These are phyloP conservation scores for Quercus aquifolioides DNA, from an alignment of 306 rosid genomes.

Conservation along the genomic window DNA sequence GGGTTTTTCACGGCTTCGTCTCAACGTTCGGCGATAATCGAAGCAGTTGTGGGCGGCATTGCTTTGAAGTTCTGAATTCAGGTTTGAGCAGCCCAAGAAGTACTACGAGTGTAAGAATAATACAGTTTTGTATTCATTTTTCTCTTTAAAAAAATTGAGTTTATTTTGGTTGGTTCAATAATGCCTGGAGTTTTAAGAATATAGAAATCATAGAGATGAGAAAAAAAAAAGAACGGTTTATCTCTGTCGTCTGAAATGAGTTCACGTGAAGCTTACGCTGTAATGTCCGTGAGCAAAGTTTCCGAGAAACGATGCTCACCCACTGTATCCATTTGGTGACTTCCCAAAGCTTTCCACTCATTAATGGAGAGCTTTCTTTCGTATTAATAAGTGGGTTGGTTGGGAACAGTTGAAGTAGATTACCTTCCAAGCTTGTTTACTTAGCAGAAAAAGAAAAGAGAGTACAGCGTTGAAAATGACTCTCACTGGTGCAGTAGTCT, in stretches of 20 bases:
- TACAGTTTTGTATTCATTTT: background rate
- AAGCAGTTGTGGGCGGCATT: background rate
- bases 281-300: slow-evolving; percentile 26
- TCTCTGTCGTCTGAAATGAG: slow-evolving; percentile 30
- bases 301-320: slow-evolving; percentile 16
- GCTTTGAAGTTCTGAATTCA: background rate
- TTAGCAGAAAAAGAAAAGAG: background rate
- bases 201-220: slow-evolving; percentile 33
- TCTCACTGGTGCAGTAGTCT: background rate
- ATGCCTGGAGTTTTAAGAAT: slow-evolving; percentile 25
- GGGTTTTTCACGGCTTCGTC: too few relatives aligned
- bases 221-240: slow-evolving; percentile 14
- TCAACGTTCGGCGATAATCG: too few relatives aligned
- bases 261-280: slow-evolving; percentile 48
- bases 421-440: background rate
- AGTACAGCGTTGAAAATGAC: background rate
- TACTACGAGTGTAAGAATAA: too few relatives aligned
- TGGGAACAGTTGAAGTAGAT: too few relatives aligned
- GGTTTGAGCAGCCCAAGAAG: slow-evolving; percentile 1
- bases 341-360: slow-evolving; percentile 16
- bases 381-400: too few relatives aligned
- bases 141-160: background rate
- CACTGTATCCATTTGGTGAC: slow-evolving; percentile 17
- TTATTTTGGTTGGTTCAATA: slow-evolving; percentile 4
- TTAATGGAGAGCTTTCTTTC: slow-evolving; percentile 6